Evolutionary conservation across 345 rosid species (phyloP).

Genomic region (Fremontodendron californicum): DNA sequence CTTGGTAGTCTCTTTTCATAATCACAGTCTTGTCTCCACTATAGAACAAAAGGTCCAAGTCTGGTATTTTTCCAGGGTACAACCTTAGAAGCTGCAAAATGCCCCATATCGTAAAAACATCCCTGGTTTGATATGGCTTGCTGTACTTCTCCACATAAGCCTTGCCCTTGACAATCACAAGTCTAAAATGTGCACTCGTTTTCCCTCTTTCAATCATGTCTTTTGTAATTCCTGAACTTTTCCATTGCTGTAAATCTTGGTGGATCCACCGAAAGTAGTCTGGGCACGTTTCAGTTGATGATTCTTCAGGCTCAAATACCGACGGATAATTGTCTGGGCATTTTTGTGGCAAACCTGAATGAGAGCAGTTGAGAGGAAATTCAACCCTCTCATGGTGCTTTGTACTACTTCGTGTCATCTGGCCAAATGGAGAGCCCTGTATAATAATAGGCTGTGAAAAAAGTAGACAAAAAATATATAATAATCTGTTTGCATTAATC

Average conservation of each 20-base stretch:
- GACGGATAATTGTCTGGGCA: slow-evolving; percentile 32
- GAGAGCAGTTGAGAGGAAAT: slow-evolving; percentile 36
- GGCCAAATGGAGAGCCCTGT: slow-evolving; percentile 18
- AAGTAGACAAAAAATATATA: too few species aligned
- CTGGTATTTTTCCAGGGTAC: slow-evolving; percentile 65
- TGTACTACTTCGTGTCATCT: slow-evolving; percentile 8
- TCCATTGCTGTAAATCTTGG: slow-evolving; percentile 54
- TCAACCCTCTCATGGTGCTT: slow-evolving; percentile 13
- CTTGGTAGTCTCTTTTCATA: slow-evolving; percentile 25
- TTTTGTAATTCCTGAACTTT: slow-evolving; percentile 47
- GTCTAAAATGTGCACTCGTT: slow-evolving; percentile 42
- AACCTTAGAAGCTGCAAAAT: slow-evolving; percentile 59
- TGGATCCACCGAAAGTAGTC: slow-evolving; percentile 72
- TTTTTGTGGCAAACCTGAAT: slow-evolving; percentile 12
- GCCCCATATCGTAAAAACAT: slow-evolving; percentile 67
- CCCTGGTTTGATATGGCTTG: slow-evolving; percentile 52
- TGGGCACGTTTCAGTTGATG: slow-evolving; percentile 36
- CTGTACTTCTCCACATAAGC: slow-evolving; percentile 49
- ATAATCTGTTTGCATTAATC: not conserved
- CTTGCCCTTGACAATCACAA: slow-evolving; percentile 45
- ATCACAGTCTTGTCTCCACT: slow-evolving; percentile 44
- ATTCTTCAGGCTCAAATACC: slow-evolving; percentile 7
- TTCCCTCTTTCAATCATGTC: slow-evolving; percentile 43
- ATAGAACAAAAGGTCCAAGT: slow-evolving; percentile 56
- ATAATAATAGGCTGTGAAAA: slow-evolving; percentile 23